Evolutionary conservation across 441 rosid genomes (phyloP).

Genomic region (Aleurites moluccanus): DNA sequence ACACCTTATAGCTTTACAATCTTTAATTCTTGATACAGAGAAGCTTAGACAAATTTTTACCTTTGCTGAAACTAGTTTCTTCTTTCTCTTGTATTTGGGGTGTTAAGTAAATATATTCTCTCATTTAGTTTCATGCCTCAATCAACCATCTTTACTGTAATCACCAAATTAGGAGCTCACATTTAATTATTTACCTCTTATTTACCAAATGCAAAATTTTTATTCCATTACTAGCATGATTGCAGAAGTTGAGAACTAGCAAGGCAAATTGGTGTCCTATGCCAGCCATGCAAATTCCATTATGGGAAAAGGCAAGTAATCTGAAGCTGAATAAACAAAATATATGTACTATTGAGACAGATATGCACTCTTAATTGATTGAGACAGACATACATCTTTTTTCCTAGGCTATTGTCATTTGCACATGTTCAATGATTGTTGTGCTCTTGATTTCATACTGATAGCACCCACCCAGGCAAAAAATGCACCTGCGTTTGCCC

Average conservation of each 20-base stretch:
- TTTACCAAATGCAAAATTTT: not conserved
- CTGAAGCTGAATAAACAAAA: not conserved
- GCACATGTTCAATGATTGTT: too few relatives aligned
- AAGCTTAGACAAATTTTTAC: not conserved
- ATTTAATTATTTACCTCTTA: not conserved
- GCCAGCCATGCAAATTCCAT: not conserved
- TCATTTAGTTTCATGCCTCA: not conserved
- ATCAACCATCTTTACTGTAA: not conserved
- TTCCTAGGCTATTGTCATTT: too few relatives aligned
- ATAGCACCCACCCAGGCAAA: not conserved
- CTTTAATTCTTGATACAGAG: conserved; percentile 4
- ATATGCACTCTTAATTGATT: not conserved
- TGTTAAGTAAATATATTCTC: not conserved
- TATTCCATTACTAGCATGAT: not conserved
- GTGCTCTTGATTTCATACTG: too few relatives aligned
- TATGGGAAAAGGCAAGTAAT: not conserved
- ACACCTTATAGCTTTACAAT: conserved; percentile 14
- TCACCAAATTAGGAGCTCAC: not conserved
- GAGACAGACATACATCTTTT: too few relatives aligned
- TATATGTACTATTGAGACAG: too few relatives aligned
- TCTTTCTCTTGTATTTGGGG: not conserved
- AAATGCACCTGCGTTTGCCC: not conserved
- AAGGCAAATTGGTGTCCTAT: not conserved
- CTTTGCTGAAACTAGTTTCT: not conserved
- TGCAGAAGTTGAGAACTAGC: conserved; percentile 1